Evolutionary conservation across 345 rosid species (phyloP).

Genomic region (Euclidium syriacum): DNA sequence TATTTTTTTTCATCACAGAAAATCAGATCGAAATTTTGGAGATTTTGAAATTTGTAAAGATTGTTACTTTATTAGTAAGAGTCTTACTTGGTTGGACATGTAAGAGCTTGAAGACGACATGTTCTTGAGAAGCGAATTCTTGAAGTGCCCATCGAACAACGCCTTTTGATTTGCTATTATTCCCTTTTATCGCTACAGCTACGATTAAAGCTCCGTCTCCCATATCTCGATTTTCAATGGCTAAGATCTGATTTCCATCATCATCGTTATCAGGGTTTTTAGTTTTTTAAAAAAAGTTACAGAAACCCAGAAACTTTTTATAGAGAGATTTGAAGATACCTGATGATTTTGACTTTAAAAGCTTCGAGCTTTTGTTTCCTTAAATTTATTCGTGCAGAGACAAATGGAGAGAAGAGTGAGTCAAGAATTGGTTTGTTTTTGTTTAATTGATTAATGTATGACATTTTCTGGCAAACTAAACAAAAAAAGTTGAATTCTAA

Average conservation of each 20-base stretch:
- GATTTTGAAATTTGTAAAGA: background rate
- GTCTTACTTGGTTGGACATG: slow-evolving; percentile 74
- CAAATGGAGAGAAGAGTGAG: background rate
- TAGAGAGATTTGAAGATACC: slow-evolving; percentile 2
- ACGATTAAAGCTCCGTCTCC: slow-evolving; percentile 40
- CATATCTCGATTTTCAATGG: slow-evolving; percentile 18
- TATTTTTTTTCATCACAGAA: slow-evolving; percentile 35
- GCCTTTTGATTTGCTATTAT: slow-evolving; percentile 43
- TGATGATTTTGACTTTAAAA: slow-evolving; percentile 10
- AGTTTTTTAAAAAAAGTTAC: background rate
- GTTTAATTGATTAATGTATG: slow-evolving; percentile 9
- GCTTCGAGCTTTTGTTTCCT: slow-evolving; percentile 8
- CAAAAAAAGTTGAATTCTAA: slow-evolving; percentile 20
- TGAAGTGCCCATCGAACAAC: slow-evolving; percentile 53
- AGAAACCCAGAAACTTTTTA: background rate
- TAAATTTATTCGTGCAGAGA: slow-evolving; percentile 1
- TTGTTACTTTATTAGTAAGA: background rate
- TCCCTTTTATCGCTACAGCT: slow-evolving; percentile 72
- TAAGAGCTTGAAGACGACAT: slow-evolving; percentile 57
- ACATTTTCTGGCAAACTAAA: slow-evolving; percentile 1
- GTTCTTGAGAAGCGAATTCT: slow-evolving; percentile 49
- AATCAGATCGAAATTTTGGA: background rate
- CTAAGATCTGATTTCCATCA: slow-evolving; percentile 8
- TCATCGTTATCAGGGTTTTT: background rate
- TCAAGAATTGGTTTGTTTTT: slow-evolving; percentile 12